Evolutionary conservation across 1,284 basidiomycete genomes (phyloP).

Genomic region (Cyathus pygmaeus): DNA sequence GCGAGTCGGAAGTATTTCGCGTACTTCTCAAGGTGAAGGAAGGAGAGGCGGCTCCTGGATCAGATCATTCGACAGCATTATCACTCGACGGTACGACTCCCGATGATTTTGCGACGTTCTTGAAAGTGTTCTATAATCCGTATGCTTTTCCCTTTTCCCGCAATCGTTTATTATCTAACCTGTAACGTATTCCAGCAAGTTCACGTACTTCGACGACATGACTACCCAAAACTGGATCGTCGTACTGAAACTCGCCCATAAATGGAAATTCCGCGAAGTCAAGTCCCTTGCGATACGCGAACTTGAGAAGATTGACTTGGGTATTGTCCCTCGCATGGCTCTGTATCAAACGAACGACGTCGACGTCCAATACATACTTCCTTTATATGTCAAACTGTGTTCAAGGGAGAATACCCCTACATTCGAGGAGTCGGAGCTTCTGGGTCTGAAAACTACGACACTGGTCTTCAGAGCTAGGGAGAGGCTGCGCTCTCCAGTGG

Average conservation of each 20-base stretch:
- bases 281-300: constrained; percentile 55
- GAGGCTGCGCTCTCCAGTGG: constrained; percentile 41
- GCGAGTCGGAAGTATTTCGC: too few species aligned
- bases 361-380: constrained; percentile 17
- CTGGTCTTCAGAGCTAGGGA: constrained; percentile 55
- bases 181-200: too few species aligned
- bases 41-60: too few species aligned
- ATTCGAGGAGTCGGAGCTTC: constrained; percentile 21
- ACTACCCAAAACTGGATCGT: constrained; percentile 49
- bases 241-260: constrained; percentile 56
- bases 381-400: constrained; percentile 39
- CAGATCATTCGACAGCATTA: too few species aligned
- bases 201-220: too few species aligned
- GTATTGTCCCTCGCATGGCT: constrained; percentile 52
- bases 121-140: too few species aligned
- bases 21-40: too few species aligned
- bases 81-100: too few species aligned
- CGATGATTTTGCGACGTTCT: too few species aligned
- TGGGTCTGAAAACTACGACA: constrained; percentile 55
- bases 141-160: too few species aligned
- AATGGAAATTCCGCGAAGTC: constrained; percentile 57
- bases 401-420: too few species aligned
- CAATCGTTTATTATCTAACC: too few species aligned
- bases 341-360: constrained; percentile 51
- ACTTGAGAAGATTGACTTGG: constrained; percentile 51